These are phyloP conservation scores for Abortiporus biennis DNA, from an alignment of 1,284 basidiomycete species.

Conservation along the genomic window DNA sequence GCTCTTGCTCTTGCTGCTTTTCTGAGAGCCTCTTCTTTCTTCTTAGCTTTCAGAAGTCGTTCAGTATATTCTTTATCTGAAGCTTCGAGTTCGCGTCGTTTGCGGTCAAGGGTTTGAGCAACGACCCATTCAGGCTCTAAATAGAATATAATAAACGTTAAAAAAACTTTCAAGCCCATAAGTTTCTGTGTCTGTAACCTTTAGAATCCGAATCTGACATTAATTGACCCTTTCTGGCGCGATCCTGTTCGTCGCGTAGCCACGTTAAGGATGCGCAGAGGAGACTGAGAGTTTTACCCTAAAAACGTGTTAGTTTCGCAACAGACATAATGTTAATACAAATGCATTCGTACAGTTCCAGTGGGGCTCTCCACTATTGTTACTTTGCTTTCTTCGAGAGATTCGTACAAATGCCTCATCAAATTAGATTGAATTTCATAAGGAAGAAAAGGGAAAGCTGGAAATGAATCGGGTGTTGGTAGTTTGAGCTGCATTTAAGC, in stretches of 20 bases:
- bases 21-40: slow-evolving; percentile 40
- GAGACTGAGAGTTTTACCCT: slow-evolving; percentile 86
- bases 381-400: slow-evolving; percentile 72
- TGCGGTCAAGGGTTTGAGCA: slow-evolving; percentile 66
- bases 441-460: slow-evolving; percentile 80
- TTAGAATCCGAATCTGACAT: too few relatives aligned
- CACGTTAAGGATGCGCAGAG: slow-evolving; percentile 78
- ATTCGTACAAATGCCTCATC: slow-evolving; percentile 82
- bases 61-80: slow-evolving; percentile 61
- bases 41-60: slow-evolving; percentile 52
- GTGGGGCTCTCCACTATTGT: slow-evolving; percentile 86
- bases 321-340: slow-evolving; percentile 2
- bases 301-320: slow-evolving; percentile 4
- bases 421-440: slow-evolving; percentile 87
- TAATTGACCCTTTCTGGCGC: slow-evolving; percentile 62
- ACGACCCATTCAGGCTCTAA: slow-evolving; percentile 76
- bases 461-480: slow-evolving; percentile 59
- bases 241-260: slow-evolving; percentile 65
- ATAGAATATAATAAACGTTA: not conserved
- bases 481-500: slow-evolving; percentile 45
- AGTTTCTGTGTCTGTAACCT: too few relatives aligned
- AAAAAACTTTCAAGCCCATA: slow-evolving; percentile 24
- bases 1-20: slow-evolving; percentile 31
- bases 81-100: slow-evolving; percentile 56
- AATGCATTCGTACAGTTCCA: slow-evolving; percentile 54